These are phyloP conservation scores for Penicillium frequentans DNA, from an alignment of 2,329 filamentous ascomycete genomes.

Conservation along the genomic window DNA sequence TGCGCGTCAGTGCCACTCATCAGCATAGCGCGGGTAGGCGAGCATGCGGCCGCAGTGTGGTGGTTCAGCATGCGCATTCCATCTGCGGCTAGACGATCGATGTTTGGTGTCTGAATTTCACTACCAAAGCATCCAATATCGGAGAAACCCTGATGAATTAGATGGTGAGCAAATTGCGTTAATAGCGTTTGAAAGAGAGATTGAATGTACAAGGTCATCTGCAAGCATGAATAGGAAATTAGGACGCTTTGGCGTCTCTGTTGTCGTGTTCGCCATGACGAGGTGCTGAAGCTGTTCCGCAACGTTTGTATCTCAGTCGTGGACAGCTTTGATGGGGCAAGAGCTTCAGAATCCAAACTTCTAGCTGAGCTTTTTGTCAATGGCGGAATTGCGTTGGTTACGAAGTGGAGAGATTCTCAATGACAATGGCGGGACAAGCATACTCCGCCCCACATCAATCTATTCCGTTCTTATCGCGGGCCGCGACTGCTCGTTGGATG, in stretches of 20 bases:
- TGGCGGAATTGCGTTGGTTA: neutral
- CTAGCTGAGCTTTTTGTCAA: neutral
- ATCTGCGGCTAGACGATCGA: conserved; percentile 47
- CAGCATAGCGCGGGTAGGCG: conserved; percentile 34
- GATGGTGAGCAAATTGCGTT: too few relatives aligned
- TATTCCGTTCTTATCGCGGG: neutral
- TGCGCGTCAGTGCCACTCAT: conserved; percentile 28
- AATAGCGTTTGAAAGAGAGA: neutral
- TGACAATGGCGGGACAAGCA: neutral
- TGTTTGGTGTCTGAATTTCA: conserved; percentile 57
- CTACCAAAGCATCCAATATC: conserved; percentile 56
- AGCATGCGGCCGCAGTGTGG: conserved; percentile 32
- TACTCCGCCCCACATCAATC: conserved; percentile 2
- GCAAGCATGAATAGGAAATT: conserved; percentile 32
- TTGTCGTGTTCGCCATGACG: neutral
- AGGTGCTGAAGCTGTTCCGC: neutral
- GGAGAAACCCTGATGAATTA: conserved; percentile 42
- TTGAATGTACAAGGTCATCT: conserved; percentile 39
- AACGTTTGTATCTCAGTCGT: neutral
- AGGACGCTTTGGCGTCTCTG: conserved; percentile 14
- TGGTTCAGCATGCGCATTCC: conserved; percentile 15
- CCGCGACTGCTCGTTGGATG: neutral
- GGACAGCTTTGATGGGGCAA: too few relatives aligned
- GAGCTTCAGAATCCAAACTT: neutral
- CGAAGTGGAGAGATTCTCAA: neutral